Evolutionary conservation across 768 basidiomycete species (phyloP).

Genomic region (Lanmaoa rubissima): DNA sequence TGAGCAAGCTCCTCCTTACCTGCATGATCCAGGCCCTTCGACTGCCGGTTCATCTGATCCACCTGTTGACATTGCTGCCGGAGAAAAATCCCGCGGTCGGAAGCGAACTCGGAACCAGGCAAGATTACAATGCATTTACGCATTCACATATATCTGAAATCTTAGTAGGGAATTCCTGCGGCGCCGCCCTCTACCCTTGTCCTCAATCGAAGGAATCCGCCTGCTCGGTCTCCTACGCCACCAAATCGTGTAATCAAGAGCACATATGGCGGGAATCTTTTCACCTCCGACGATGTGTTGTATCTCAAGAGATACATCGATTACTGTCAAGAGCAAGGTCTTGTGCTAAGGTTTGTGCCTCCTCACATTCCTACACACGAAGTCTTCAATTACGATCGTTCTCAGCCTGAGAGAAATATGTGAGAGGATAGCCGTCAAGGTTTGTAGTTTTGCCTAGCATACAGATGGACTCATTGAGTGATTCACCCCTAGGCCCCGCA

Average conservation of each 20-base stretch:
- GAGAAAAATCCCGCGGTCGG: conserved; percentile 59
- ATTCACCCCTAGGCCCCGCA: conserved; percentile 64
- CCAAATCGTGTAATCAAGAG: conserved; percentile 83
- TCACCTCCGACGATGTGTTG: conserved; percentile 78
- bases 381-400: conserved; percentile 17
- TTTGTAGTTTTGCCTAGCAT: conserved; percentile 25
- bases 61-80: conserved; percentile 20
- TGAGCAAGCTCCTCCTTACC: conserved; percentile 53
- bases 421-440: conserved; percentile 83
- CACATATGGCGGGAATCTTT: conserved; percentile 85
- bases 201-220: conserved; percentile 59
- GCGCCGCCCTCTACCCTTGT: conserved; percentile 67
- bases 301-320: conserved; percentile 89
- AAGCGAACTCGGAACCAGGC: conserved; percentile 67
- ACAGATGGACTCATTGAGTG: conserved; percentile 1
- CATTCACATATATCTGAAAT: conserved; percentile 1
- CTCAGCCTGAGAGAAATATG: conserved; percentile 72
- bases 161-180: conserved; percentile 54
- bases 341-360: conserved; percentile 64
- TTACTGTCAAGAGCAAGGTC: conserved; percentile 84
- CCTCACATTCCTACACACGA: conserved; percentile 17
- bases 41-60: conserved; percentile 41
- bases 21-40: conserved; percentile 50
- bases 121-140: conserved; percentile 5
- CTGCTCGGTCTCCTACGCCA: conserved; percentile 80